Evolutionary conservation across 1,284 basidiomycete genomes (phyloP).

Genomic region (Phlebopus sp.): DNA sequence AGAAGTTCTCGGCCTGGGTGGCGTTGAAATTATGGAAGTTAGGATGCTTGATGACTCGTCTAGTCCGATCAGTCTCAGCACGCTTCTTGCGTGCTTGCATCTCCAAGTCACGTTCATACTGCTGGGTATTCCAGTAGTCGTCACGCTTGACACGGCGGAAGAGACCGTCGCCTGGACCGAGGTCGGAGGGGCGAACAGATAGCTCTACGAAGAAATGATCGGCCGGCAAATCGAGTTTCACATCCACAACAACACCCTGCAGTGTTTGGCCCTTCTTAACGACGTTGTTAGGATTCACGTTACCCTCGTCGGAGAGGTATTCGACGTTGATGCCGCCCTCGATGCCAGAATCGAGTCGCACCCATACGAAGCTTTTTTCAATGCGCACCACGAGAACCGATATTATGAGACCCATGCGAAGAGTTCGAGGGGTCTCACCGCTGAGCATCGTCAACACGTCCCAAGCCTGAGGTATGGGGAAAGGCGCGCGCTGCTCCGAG

Average conservation of each 20-base stretch:
- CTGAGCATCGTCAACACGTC: constrained; percentile 95
- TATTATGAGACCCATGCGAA: constrained; percentile 80
- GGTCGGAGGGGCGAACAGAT: constrained; percentile 71
- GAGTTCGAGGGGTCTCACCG: constrained; percentile 83
- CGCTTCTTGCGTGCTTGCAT: constrained; percentile 82
- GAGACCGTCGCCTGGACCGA: constrained; percentile 62
- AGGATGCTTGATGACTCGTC: constrained; percentile 95
- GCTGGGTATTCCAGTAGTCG: constrained; percentile 65
- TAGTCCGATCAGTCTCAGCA: constrained; percentile 71
- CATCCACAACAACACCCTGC: constrained; percentile 76
- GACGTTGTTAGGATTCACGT: constrained; percentile 42
- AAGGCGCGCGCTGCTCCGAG: constrained; percentile 72
- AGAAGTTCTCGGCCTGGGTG: constrained; percentile 83
- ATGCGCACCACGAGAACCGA: constrained; percentile 74
- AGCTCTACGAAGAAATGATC: constrained; percentile 75
- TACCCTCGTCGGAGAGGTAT: constrained; percentile 57
- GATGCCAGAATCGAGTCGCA: constrained; percentile 89
- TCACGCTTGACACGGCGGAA: constrained; percentile 66
- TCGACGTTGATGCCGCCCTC: constrained; percentile 78
- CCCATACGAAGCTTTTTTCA: constrained; percentile 49
- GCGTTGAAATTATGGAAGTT: constrained; percentile 98
- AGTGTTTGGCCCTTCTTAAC: constrained; percentile 78
- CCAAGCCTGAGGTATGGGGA: constrained; percentile 68
- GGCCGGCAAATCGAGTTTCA: constrained; percentile 60
- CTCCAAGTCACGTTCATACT: constrained; percentile 69